phyloP scores from a whole-genome alignment of 164 flowering plant species.

The Vitis rotundifolia region DNA sequence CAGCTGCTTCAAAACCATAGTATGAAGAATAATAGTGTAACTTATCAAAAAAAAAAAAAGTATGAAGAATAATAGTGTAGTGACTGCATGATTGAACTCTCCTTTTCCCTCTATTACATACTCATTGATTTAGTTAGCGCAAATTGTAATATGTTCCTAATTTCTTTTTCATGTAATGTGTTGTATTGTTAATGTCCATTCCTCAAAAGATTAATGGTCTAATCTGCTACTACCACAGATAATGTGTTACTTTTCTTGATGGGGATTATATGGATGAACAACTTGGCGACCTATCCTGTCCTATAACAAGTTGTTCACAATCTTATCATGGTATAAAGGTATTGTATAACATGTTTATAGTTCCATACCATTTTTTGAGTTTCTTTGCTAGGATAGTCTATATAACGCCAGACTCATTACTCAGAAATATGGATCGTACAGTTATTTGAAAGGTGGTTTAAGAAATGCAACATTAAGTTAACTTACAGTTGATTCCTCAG shows the following conservation, averaged over 20 bases:
- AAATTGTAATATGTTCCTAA: background rate
- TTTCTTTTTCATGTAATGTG: background rate
- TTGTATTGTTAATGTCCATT: background rate
- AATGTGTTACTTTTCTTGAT: too few relatives aligned
- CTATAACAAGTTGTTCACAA: too few relatives aligned
- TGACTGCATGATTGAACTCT: background rate
- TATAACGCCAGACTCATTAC: background rate
- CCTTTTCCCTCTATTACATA: background rate
- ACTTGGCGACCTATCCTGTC: too few relatives aligned
- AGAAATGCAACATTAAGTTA: conserved; percentile 2
- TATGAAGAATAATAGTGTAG: background rate
- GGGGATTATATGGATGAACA: too few relatives aligned
- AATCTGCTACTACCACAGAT: too few relatives aligned
- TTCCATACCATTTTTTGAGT: too few relatives aligned
- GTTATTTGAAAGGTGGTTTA: background rate
- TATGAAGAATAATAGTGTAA: background rate
- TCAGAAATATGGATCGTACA: background rate
- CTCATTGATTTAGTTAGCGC: background rate
- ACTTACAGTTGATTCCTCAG: conserved; percentile 48
- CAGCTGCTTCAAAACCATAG: background rate
- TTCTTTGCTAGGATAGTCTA: background rate
- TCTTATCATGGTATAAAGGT: too few relatives aligned
- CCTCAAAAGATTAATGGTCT: too few relatives aligned
- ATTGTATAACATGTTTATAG: too few relatives aligned
- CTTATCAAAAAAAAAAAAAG: background rate